Evolutionary conservation across 73 alveolate species (phyloP).

Genomic region (Paramecium biaurelia): DNA sequence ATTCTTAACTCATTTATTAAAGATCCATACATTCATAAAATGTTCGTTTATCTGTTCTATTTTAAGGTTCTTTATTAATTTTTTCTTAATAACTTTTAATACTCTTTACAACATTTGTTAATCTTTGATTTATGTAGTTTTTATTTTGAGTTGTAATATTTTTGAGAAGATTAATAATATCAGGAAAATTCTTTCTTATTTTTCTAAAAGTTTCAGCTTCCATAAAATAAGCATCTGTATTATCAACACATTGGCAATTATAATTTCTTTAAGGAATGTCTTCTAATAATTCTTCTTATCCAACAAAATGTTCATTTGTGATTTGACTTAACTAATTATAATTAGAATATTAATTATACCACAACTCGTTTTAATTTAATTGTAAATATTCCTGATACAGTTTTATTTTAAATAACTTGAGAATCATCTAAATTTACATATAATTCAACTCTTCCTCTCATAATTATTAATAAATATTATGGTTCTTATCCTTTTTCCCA

Average conservation of each 20-base stretch:
- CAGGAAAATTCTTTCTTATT: conserved; percentile 11
- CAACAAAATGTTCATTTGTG: conserved; percentile 20
- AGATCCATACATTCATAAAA: not conserved
- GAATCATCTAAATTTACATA: not conserved
- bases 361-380: not conserved
- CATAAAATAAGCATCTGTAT: not conserved
- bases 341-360: not conserved
- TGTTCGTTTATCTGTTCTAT: not conserved
- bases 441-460: conserved; percentile 12
- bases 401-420: not conserved
- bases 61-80: not conserved
- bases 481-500: conserved; percentile 48
- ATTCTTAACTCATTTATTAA: not conserved
- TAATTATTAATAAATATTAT: not conserved
- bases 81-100: not conserved
- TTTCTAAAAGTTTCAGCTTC: not conserved
- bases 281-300: conserved; percentile 26
- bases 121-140: not conserved
- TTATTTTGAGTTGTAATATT: not conserved
- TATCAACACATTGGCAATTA: not conserved
- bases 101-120: not conserved
- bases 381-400: not conserved
- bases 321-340: conserved; percentile 1
- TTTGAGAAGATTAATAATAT: not conserved
- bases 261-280: not conserved